Conservation (phyloP, 257 asterid genomes). For the Solanum bulbocastanum region DNA sequence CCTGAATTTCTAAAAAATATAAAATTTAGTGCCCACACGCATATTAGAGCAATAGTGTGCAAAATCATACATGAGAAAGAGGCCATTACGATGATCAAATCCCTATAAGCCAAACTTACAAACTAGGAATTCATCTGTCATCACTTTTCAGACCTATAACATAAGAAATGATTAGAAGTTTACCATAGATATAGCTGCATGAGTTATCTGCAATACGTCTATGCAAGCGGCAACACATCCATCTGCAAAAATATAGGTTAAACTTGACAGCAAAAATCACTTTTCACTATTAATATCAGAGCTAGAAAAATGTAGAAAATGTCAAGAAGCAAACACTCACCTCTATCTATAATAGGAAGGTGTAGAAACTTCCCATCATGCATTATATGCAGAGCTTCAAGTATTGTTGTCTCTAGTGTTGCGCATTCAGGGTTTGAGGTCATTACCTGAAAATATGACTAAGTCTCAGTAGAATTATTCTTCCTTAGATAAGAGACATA, state of each 20-base stretch:
- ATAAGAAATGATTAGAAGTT: not conserved
- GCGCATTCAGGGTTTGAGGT: conserved; percentile 82
- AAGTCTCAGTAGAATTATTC: conserved; percentile 1
- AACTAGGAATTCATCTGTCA: not conserved
- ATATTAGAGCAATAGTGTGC: not conserved
- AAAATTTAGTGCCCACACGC: not conserved
- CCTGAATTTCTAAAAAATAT: not conserved
- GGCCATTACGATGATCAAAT: not conserved
- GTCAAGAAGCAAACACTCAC: conserved; percentile 20
- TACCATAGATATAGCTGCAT: conserved; percentile 91
- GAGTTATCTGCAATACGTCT: conserved; percentile 90
- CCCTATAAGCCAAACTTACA: not conserved
- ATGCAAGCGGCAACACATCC: conserved; percentile 60
- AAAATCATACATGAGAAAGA: not conserved
- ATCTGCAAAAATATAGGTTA: conserved; percentile 42
- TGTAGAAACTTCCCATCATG: conserved; percentile 83
- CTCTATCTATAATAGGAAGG: conserved; percentile 86
- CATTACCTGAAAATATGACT: conserved; percentile 55
- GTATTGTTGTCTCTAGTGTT: conserved; percentile 72
- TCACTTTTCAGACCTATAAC: not conserved
- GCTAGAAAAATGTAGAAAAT: not conserved
- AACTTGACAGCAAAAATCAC: not conserved
- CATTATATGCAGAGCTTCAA: conserved; percentile 89
- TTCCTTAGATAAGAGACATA: not conserved
- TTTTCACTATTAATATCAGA: not conserved